These are phyloP conservation scores for Beauveria sp. DNA, from an alignment of 2,329 filamentous ascomycete genomes.

Conservation along the genomic window DNA sequence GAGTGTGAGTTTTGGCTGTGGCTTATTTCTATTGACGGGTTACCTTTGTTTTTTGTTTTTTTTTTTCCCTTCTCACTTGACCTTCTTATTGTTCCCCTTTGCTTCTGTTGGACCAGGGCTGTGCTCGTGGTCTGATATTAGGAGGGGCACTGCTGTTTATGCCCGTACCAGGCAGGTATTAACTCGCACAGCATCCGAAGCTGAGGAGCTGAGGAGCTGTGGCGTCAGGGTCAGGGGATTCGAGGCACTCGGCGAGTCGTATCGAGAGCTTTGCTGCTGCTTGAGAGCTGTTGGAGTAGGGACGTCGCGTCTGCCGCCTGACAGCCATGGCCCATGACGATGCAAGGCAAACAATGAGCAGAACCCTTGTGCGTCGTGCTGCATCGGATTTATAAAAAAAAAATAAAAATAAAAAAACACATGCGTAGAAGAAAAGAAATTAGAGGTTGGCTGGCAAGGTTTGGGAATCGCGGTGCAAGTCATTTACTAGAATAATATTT, in stretches of 20 bases:
- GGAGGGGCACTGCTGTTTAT: not conserved
- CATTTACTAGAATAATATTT: not conserved
- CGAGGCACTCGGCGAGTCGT: not conserved
- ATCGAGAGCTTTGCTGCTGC: not conserved
- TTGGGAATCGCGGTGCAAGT: not conserved
- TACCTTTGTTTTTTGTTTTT: not conserved
- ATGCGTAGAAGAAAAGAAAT: too few relatives aligned
- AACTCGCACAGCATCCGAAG: not conserved
- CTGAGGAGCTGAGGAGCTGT: not conserved
- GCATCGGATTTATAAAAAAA: too few relatives aligned
- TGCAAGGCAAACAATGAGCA: too few relatives aligned
- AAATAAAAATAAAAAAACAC: too few relatives aligned
- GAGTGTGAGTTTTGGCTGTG: not conserved
- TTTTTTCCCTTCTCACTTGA: not conserved
- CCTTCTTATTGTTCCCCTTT: not conserved
- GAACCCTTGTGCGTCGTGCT: too few relatives aligned
- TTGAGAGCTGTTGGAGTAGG: not conserved
- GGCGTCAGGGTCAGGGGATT: not conserved
- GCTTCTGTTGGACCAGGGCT: not conserved
- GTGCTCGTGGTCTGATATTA: not conserved
- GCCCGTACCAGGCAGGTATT: not conserved
- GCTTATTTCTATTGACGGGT: not conserved
- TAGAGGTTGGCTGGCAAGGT: not conserved
- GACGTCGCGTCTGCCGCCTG: too few relatives aligned
- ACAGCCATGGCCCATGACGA: too few relatives aligned